phyloP scores from a whole-genome alignment of 2,329 filamentous ascomycete genomes.

The Zalaria obscura region DNA sequence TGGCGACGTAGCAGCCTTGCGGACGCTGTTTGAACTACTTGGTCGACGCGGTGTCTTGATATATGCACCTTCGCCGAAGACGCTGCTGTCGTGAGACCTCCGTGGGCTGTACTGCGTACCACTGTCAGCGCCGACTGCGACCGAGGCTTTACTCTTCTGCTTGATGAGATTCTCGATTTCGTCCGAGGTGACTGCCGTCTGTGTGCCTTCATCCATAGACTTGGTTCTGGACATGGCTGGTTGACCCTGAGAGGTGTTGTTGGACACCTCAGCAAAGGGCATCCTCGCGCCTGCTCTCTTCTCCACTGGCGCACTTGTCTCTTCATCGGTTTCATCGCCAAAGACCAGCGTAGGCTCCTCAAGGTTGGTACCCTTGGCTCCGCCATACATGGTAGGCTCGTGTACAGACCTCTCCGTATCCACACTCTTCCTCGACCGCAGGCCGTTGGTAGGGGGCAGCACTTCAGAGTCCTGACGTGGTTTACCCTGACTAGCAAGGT shows the following conservation, averaged over 20 bases:
- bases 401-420: neutral
- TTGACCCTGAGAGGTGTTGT: slow-evolving; percentile 4
- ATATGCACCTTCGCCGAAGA: slow-evolving; percentile 2
- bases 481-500: neutral
- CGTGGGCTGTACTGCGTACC: slow-evolving; percentile 6
- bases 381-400: slow-evolving; percentile 8
- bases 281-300: neutral
- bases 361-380: slow-evolving; percentile 4
- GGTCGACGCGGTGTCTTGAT: slow-evolving; percentile 40
- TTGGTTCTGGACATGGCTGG: neutral
- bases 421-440: neutral
- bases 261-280: slow-evolving; percentile 7
- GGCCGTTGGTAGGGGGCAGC: neutral
- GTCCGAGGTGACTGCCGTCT: slow-evolving; percentile 71
- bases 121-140: slow-evolving; percentile 12
- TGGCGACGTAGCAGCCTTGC: slow-evolving; percentile 30
- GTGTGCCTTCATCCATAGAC: slow-evolving; percentile 53
- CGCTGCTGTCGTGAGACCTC: slow-evolving; percentile 6
- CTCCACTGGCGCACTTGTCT: neutral
- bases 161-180: slow-evolving; percentile 66
- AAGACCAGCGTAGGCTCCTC: slow-evolving; percentile 10
- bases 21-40: slow-evolving; percentile 57
- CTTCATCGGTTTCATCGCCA: slow-evolving; percentile 6
- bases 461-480: neutral
- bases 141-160: slow-evolving; percentile 27